Conservation (phyloP, 768 basidiomycete genomes). For the Amanita pallidorosea region DNA sequence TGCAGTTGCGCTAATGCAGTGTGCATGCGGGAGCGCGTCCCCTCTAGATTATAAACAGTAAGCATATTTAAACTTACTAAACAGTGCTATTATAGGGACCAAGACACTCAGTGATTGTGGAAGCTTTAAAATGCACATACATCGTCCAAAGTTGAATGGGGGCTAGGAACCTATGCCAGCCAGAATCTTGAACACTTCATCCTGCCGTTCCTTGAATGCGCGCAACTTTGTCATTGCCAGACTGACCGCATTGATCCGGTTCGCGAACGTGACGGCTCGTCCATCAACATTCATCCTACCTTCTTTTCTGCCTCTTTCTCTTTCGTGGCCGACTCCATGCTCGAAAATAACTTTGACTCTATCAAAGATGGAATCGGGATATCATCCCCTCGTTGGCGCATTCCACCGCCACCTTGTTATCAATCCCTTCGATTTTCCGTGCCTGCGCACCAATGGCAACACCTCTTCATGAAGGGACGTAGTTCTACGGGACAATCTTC, state of each 20-base stretch:
- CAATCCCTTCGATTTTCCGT: conserved; percentile 38
- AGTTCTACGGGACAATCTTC: conserved; percentile 51
- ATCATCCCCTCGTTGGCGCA: conserved; percentile 22
- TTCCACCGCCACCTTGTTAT: conserved; percentile 41
- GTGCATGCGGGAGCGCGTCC: too few relatives aligned
- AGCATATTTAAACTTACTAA: too few relatives aligned
- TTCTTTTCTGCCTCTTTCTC: conserved; percentile 17
- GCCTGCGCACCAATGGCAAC: conserved; percentile 39
- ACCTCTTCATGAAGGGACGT: conserved; percentile 66
- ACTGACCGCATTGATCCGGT: conserved; percentile 66
- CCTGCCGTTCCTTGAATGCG: conserved; percentile 65
- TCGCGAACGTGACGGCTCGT: conserved; percentile 59
- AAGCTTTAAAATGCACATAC: too few relatives aligned
- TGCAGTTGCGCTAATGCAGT: too few relatives aligned
- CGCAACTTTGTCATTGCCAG: conserved; percentile 58
- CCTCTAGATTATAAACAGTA: too few relatives aligned
- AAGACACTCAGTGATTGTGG: too few relatives aligned
- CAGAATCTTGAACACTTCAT: conserved; percentile 58
- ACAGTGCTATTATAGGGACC: too few relatives aligned
- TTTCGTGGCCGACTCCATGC: conserved; percentile 40
- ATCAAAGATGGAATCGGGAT: conserved; percentile 41
- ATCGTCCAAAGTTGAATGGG: too few relatives aligned
- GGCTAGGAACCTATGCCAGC: conserved; percentile 27
- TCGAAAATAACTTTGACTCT: conserved; percentile 46
- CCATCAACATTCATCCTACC: conserved; percentile 48